Evolutionary conservation across 1,284 basidiomycete species (phyloP).

Genomic region (Calocybe gambosa): DNA sequence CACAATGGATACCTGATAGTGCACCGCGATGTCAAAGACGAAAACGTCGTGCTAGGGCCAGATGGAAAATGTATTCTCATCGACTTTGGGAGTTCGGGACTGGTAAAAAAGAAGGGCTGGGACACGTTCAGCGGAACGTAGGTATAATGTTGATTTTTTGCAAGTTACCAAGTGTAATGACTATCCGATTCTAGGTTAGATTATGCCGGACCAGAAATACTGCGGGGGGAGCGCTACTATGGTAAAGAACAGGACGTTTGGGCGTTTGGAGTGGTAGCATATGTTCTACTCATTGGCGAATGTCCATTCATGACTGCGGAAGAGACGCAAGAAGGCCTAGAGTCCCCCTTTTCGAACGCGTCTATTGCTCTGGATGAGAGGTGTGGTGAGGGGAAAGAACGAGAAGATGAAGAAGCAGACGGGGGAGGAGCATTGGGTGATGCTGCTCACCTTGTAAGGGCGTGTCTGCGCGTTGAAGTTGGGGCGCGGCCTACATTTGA

Average conservation of each 20-base stretch:
- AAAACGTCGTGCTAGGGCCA: slow-evolving; percentile 85
- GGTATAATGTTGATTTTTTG: slow-evolving; percentile 29
- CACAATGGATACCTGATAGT: slow-evolving; percentile 38
- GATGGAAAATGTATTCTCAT: slow-evolving; percentile 84
- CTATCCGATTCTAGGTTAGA: slow-evolving; percentile 57
- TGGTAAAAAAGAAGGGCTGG: slow-evolving; percentile 81
- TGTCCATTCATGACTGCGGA: slow-evolving; percentile 88
- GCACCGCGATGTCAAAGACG: slow-evolving; percentile 98
- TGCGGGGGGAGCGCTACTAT: slow-evolving; percentile 89
- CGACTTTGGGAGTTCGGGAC: slow-evolving; percentile 92
- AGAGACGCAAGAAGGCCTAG: slow-evolving; percentile 76
- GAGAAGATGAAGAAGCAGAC: slow-evolving; percentile 66
- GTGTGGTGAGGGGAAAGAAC: slow-evolving; percentile 64
- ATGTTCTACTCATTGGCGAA: slow-evolving; percentile 93
- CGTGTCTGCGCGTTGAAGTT: slow-evolving; percentile 74
- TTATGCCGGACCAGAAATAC: slow-evolving; percentile 95
- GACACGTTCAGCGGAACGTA: slow-evolving; percentile 94
- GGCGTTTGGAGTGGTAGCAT: slow-evolving; percentile 97
- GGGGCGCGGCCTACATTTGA: slow-evolving; percentile 76
- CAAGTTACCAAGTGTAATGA: slow-evolving; percentile 3
- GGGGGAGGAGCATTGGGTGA: slow-evolving; percentile 79
- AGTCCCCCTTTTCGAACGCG: slow-evolving; percentile 67
- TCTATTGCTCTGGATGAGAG: slow-evolving; percentile 72
- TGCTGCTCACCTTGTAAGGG: slow-evolving; percentile 72
- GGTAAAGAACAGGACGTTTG: slow-evolving; percentile 98